A percentile compares a stretch with the other conserved stretches of the same genome.
Evolutionary conservation across 257 asterid genomes (phyloP).

Genomic region (Nyctanthes arbortristis): DNA sequence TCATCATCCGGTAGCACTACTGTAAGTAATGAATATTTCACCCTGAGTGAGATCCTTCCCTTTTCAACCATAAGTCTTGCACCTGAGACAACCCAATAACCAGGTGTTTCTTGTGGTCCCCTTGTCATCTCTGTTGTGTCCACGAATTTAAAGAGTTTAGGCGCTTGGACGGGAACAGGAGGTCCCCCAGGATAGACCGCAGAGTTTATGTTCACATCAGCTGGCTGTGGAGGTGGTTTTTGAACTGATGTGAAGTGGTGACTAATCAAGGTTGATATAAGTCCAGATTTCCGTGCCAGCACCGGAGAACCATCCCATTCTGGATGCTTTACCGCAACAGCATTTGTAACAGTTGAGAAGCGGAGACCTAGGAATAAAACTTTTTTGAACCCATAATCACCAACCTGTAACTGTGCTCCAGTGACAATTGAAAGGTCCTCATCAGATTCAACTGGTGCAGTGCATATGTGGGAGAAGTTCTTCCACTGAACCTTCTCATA

Average conservation of each 20-base stretch:
- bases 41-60: slow-evolving; percentile 84
- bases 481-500: slow-evolving; percentile 94
- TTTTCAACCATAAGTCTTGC: slow-evolving; percentile 90
- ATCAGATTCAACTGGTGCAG: slow-evolving; percentile 91
- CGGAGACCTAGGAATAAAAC: slow-evolving; percentile 71
- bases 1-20: slow-evolving; percentile 79
- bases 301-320: slow-evolving; percentile 99
- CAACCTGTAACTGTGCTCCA: slow-evolving; percentile 80
- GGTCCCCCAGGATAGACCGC: slow-evolving; percentile 98
- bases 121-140: slow-evolving; percentile 92
- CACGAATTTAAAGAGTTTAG: slow-evolving; percentile 80
- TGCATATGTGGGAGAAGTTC: slow-evolving; percentile 94
- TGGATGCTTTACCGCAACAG: slow-evolving; percentile 61
- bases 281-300: slow-evolving; percentile 88
- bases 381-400: slow-evolving; percentile 80
- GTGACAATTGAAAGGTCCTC: slow-evolving; percentile 86
- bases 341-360: slow-evolving; percentile 75
- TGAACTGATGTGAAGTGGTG: slow-evolving; percentile 80
- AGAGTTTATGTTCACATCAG: slow-evolving; percentile 89
- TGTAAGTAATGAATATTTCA: slow-evolving; percentile 76
- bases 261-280: slow-evolving; percentile 88
- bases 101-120: slow-evolving; percentile 95
- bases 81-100: slow-evolving; percentile 98
- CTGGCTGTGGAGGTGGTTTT: slow-evolving; percentile 79
- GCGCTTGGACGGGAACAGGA: slow-evolving; percentile 72